Conservation (phyloP, 78 protist genomes). For the Salpingoeca rosetta region DNA sequence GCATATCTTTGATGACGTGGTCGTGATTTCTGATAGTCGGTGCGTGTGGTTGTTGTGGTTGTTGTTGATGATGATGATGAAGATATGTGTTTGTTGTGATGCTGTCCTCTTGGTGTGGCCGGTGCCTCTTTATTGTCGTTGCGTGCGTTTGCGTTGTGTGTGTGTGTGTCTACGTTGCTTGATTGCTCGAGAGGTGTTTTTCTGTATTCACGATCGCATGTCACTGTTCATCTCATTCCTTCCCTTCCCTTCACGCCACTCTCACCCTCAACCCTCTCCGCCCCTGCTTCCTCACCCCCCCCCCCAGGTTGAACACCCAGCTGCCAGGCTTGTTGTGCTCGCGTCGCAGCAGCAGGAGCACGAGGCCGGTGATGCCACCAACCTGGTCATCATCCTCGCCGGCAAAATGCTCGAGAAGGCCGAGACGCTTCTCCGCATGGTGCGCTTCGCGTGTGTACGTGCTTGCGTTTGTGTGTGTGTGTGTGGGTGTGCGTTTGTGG, state of each 20-base stretch:
- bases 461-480: no score
- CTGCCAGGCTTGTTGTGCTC: conserved; percentile 92
- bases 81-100: not conserved
- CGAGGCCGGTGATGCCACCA: conserved; percentile 98
- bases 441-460: not conserved
- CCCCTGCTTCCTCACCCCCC: not conserved
- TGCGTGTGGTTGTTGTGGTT: no score
- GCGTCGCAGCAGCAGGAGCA: conserved; percentile 90
- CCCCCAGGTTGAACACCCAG: conserved; percentile 84
- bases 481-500: no score
- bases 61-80: no score
- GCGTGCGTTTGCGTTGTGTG: no score
- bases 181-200: no score
- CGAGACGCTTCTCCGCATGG: conserved; percentile 60
- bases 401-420: conserved; percentile 93
- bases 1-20: no score
- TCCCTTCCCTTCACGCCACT: not conserved
- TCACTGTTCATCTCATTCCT: not conserved
- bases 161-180: no score
- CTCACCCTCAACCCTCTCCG: not conserved
- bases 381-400: conserved; percentile 85
- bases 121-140: no score
- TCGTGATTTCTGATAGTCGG: no score
- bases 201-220: no score
- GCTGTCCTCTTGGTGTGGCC: not conserved